These are phyloP conservation scores for Nelumbo lutea DNA, from an alignment of 164 flowering plant genomes.

Conservation along the genomic window DNA sequence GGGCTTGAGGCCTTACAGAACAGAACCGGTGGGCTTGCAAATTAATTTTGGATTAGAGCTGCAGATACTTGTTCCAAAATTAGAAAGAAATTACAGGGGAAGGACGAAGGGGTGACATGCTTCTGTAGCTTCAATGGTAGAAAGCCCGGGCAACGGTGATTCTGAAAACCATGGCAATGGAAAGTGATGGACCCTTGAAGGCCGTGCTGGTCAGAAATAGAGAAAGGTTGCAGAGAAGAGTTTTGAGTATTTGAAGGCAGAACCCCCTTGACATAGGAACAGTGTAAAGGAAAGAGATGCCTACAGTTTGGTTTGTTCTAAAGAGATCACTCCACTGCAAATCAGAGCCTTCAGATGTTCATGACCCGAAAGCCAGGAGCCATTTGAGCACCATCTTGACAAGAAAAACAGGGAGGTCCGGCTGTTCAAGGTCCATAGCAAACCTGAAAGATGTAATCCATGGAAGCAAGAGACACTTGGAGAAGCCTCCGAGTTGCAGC, in stretches of 20 bases:
- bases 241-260: conserved; percentile 10
- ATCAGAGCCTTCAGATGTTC: conserved; percentile 78
- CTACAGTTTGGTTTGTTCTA: conserved; percentile 88
- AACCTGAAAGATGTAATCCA: conserved; percentile 94
- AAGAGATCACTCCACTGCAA: conserved; percentile 85
- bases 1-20: no score
- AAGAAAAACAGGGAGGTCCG: conserved; percentile 65
- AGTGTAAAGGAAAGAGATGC: conserved; percentile 35
- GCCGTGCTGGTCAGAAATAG: not conserved
- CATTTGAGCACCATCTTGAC: conserved; percentile 67
- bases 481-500: conserved; percentile 79
- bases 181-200: conserved; percentile 10
- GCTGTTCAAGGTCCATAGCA: conserved; percentile 94
- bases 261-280: not conserved
- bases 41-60: no score
- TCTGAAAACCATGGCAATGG: conserved; percentile 7
- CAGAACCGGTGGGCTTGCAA: no score
- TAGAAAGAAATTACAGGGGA: not conserved
- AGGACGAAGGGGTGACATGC: not conserved
- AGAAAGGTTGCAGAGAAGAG: not conserved
- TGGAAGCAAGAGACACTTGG: conserved; percentile 79
- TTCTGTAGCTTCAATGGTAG: no score
- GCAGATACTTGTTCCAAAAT: not conserved
- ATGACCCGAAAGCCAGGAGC: conserved; percentile 66
- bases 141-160: not conserved